phyloP scores from a whole-genome alignment of 2,329 filamentous ascomycete species.

The Penicillium sumatraense region DNA sequence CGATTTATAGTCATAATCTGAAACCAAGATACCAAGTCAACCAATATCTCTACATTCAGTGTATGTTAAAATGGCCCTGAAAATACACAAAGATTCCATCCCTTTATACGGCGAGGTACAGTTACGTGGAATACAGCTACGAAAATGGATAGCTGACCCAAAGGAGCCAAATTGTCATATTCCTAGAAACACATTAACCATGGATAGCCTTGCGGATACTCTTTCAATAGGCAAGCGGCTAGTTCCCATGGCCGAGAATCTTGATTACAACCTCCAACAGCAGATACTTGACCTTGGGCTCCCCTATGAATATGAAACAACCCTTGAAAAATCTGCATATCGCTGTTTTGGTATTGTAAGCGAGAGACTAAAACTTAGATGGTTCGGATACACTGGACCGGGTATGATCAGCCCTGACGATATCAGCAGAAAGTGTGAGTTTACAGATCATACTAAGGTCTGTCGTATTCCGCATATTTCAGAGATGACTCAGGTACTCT shows the following conservation, averaged over 20 bases:
- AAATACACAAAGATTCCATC: background rate
- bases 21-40: no score
- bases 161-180: background rate
- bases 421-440: background rate
- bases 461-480: background rate
- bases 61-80: no score
- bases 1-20: no score
- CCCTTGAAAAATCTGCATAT: background rate
- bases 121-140: background rate
- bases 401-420: background rate
- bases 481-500: background rate
- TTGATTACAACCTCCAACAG: background rate
- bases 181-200: background rate
- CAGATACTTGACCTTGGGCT: background rate
- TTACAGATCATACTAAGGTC: no score
- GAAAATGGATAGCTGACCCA: background rate
- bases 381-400: background rate
- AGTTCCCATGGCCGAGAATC: background rate
- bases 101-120: background rate
- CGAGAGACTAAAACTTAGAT: background rate
- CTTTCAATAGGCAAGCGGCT: background rate
- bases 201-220: background rate
- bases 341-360: background rate
- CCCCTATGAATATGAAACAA: background rate
- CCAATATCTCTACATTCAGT: no score